Evolutionary conservation across 352 stramenopile genomes (phyloP).

Genomic region (Phytophthora lateralis): DNA sequence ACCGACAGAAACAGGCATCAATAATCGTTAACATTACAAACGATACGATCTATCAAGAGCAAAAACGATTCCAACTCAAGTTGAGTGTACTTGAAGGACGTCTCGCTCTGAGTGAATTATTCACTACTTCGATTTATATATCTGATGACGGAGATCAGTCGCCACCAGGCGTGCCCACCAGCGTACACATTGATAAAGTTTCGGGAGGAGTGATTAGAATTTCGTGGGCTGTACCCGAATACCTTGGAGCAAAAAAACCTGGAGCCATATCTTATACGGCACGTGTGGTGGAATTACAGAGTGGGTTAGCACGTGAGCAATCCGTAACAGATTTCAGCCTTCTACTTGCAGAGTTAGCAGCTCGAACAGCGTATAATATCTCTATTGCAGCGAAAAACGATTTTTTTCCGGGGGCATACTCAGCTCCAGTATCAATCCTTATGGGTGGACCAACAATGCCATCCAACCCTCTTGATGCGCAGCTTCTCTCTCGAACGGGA

Average conservation of each 20-base stretch:
- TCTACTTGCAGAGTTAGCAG: constrained; percentile 30
- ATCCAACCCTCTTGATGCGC: constrained; percentile 25
- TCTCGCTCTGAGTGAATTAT: constrained; percentile 22
- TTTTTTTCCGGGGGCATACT: constrained; percentile 23
- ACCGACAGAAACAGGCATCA: constrained; percentile 24
- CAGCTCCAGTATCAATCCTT: constrained; percentile 14
- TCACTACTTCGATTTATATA: constrained; percentile 40
- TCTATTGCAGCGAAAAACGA: constrained; percentile 37
- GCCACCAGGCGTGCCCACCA: constrained; percentile 29
- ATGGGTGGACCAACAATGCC: constrained; percentile 39
- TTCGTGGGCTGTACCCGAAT: constrained; percentile 39
- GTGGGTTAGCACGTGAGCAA: constrained; percentile 13
- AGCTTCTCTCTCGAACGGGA: constrained; percentile 40
- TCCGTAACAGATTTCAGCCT: constrained; percentile 18
- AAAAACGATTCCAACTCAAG: constrained; percentile 44
- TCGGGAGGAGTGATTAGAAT: constrained; percentile 41
- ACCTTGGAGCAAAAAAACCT: constrained; percentile 38
- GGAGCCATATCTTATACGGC: constrained; percentile 39
- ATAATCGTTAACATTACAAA: constrained; percentile 46
- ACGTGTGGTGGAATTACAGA: constrained; percentile 24
- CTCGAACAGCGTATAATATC: constrained; percentile 39
- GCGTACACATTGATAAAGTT: constrained; percentile 12
- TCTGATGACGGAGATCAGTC: constrained; percentile 60
- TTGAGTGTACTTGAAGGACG: constrained; percentile 33
- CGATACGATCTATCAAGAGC: constrained; percentile 45